Base-by-base conservation (phyloP, 306 rosid genomes). In the Sechiopsis laciniata region DNA sequence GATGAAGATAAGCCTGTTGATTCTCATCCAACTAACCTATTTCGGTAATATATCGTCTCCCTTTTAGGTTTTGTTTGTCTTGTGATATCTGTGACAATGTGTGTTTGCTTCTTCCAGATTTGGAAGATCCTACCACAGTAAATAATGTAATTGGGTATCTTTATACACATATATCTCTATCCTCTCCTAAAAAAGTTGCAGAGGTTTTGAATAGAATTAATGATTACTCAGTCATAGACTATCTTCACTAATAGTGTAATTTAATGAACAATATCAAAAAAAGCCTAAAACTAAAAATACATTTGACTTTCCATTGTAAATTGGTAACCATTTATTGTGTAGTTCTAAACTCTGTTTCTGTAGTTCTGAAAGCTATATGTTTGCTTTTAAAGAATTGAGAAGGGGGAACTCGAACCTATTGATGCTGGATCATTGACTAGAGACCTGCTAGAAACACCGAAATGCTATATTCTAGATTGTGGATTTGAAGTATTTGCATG, bases 391-490 rank as follows among this genome's bases (percentile, higher is more conserved):
- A 94, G 99, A 53, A 74, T 91, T 73, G 95, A 82, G 82, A 89
- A 95, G 63, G 97, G 87, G 82, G 66, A 82, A 81, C 81, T 87
- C 82, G 90, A 83, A 61, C 90, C 90, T 24, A 60, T 84, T 65
- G 90, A 82, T 77, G 80, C 83, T 46, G 96, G 85, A 82, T 82
- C 91, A 72, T 84, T 91, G 86, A 84, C 80, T 58, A 87, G 88
- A 82, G 96, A 88, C 46, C 83, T 95, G 78, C 85, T 95, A 29
- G 91, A 89, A 56, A 83, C 96, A 77, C 79, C 84, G 64, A 91
- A 85, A 68, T 89, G 99, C 85, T 91, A 91, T 82, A 78, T 95
- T 67, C 76, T 95, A 75, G 97, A 95, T 83, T 88, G 91, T 85
- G 92, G 95, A 71, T 61, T 82, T 72, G 97, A 95, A 84, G 88